Evolutionary conservation across 2,329 filamentous ascomycete species (phyloP).

Genomic region (Scytalidium lignicola): DNA sequence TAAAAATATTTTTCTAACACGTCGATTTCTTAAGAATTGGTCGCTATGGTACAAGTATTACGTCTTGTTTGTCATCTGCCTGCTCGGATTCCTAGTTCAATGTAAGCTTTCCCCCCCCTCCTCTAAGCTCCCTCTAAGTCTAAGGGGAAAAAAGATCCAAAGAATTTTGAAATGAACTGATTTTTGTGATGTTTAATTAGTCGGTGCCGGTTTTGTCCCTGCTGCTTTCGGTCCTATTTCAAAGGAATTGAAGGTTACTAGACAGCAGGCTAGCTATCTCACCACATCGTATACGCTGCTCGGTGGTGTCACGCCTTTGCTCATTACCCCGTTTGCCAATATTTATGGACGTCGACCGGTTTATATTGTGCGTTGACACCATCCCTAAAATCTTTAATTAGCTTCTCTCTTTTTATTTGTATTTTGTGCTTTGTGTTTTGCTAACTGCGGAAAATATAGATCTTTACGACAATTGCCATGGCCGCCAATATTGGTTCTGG

Average conservation of each 20-base stretch:
- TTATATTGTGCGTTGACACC: conserved; percentile 11
- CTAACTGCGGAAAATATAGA: not conserved
- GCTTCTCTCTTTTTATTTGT: no score
- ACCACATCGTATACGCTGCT: conserved; percentile 30
- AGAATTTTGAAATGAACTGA: no score
- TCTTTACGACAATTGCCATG: conserved; percentile 1
- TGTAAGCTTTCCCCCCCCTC: not conserved
- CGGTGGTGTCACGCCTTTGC: conserved; percentile 26
- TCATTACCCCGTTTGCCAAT: conserved; percentile 16
- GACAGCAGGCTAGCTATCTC: conserved; percentile 27
- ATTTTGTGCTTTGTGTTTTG: not conserved
- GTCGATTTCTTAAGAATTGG: not conserved
- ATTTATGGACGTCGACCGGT: conserved; percentile 15
- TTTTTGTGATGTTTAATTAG: no score
- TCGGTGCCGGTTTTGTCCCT: not conserved
- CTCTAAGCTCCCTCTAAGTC: conserved; percentile 1
- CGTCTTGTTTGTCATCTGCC: not conserved
- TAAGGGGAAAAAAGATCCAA: conserved; percentile 3
- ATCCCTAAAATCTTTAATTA: no score
- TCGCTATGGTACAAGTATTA: not conserved
- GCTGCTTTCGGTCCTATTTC: conserved; percentile 27
- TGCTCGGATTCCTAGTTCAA: not conserved
- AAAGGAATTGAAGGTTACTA: conserved; percentile 25
- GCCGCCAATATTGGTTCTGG: conserved; percentile 6
- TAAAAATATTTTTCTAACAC: no score